Percentiles rank a stretch among this genome's conserved stretches.
These are phyloP conservation scores for Suhomyces pyralidae DNA, from an alignment of 805 yeast genomes.

Conservation along the genomic window DNA sequence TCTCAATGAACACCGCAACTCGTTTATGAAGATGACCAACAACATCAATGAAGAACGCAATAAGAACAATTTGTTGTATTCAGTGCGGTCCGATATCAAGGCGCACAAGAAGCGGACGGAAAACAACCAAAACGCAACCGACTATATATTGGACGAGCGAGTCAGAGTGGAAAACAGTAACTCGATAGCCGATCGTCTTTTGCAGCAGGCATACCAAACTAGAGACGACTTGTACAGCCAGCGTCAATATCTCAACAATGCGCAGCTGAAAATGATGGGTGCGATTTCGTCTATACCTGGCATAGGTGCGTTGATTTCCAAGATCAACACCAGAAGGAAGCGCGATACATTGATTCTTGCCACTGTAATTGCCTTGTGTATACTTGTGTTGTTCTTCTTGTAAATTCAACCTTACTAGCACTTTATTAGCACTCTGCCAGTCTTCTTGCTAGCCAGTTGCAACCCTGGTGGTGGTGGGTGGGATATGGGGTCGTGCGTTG, in stretches of 20 bases:
- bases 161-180: constrained; percentile 70
- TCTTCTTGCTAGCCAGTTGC: background rate
- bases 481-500: constrained; percentile 1
- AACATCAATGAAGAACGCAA: constrained; percentile 72
- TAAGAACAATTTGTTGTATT: constrained; percentile 66
- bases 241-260: constrained; percentile 57
- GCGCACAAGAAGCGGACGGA: constrained; percentile 49
- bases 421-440: background rate
- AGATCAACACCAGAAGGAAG: constrained; percentile 84
- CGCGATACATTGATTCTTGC: constrained; percentile 87
- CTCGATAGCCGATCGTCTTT: constrained; percentile 70
- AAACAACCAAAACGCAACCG: constrained; percentile 47
- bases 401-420: background rate
- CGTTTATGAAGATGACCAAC: constrained; percentile 55
- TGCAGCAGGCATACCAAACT: constrained; percentile 85
- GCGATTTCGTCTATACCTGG: constrained; percentile 79
- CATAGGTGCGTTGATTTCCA: constrained; percentile 65
- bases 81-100: constrained; percentile 78
- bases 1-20: constrained; percentile 64
- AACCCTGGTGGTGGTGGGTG: background rate
- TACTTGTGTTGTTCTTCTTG: constrained; percentile 52
- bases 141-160: constrained; percentile 76
- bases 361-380: constrained; percentile 65
- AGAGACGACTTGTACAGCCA: constrained; percentile 81
- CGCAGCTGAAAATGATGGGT: constrained; percentile 60